Base-by-base conservation (phyloP, 2,329 filamentous ascomycete species). In the Stachybotrys chlorohalonatus region DNA sequence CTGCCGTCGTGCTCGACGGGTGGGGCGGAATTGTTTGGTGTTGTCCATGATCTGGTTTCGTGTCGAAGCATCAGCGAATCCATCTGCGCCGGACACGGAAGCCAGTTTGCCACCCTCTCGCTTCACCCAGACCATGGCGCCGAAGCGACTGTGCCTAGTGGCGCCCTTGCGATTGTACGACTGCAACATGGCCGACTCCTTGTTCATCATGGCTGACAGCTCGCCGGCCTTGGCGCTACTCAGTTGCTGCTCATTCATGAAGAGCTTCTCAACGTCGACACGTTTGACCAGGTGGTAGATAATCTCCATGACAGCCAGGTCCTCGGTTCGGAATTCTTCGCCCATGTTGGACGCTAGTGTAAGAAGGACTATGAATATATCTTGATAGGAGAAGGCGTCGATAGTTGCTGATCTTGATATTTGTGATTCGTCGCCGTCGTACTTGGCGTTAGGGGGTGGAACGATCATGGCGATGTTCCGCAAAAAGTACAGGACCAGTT, bases 121-220 rank as follows among this genome's bases (percentile, higher is more conserved):
- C 73, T 95, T 90, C 45, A 99, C 84, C 92, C 93, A 97, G 39
- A 96, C 85, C 89, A 97, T 97, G 11, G 92, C 95, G 3, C 94
- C 94, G 64, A 97, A 99, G 39, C 94, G 83, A 62, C 92, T 95
- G 70, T 99, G 94, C 51, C 94, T 79, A 3, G 90, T 92, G 0
- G 92, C 89, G 3, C 88, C 89, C 65, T 85, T 85, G 61, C 85
- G 86, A 53, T 87, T 86, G 63, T 91, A 87, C 51, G 86, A 81
- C 62, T 86, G 84, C 54, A 90, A 78, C 84, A 95, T 89, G n/a
- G 85, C 82, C 2, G 85, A 85, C 70, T 99, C 94, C 64, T 94
- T 90, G 53, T 82, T 83, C 69, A 96, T 83, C 64, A 96, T 72
- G 15, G 77, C 77, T 24, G 84, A 81, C 9, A 97, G 78, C 65